Evolutionary conservation across 768 basidiomycete genomes (phyloP).

Genomic region (Boletus reticuloceps): DNA sequence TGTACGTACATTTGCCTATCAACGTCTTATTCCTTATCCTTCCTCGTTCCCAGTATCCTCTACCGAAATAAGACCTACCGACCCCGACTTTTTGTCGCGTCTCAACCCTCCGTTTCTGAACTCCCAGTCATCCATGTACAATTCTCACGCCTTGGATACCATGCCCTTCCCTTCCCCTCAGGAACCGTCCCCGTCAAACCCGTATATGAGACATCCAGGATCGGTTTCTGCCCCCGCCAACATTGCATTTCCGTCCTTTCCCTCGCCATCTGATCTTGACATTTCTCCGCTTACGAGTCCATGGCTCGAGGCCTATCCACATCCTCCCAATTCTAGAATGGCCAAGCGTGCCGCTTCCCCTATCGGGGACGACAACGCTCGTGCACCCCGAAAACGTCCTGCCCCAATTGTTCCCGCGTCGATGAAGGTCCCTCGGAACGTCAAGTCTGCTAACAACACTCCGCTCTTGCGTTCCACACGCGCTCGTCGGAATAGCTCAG

Average conservation of each 20-base stretch:
- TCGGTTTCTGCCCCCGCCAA: constrained; percentile 70
- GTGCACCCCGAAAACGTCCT: constrained; percentile 52
- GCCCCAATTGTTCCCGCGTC: constrained; percentile 36
- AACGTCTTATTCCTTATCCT: constrained; percentile 11
- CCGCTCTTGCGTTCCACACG: constrained; percentile 51
- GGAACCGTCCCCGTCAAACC: constrained; percentile 27
- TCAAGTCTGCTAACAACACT: constrained; percentile 57
- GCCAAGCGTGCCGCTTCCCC: constrained; percentile 58
- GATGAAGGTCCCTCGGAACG: constrained; percentile 24
- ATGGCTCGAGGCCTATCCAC: constrained; percentile 66
- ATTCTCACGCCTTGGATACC: constrained; percentile 24
- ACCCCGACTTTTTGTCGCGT: constrained; percentile 59
- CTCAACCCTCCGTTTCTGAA: constrained; percentile 50
- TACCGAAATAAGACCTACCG: constrained; percentile 60
- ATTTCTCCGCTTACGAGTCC: constrained; percentile 81
- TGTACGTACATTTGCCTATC: constrained; percentile 39
- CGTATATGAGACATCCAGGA: constrained; percentile 36
- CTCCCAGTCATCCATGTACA: constrained; percentile 26
- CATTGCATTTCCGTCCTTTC: constrained; percentile 60
- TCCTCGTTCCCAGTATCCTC: constrained; percentile 49
- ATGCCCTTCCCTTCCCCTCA: constrained; percentile 31
- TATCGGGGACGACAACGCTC: constrained; percentile 48
- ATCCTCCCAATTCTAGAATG: constrained; percentile 25
- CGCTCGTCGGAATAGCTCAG: constrained; percentile 40
- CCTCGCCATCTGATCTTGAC: constrained; percentile 56